Conservation (phyloP, 2,329 filamentous ascomycete species). For the Phyllosticta ampelicida region DNA sequence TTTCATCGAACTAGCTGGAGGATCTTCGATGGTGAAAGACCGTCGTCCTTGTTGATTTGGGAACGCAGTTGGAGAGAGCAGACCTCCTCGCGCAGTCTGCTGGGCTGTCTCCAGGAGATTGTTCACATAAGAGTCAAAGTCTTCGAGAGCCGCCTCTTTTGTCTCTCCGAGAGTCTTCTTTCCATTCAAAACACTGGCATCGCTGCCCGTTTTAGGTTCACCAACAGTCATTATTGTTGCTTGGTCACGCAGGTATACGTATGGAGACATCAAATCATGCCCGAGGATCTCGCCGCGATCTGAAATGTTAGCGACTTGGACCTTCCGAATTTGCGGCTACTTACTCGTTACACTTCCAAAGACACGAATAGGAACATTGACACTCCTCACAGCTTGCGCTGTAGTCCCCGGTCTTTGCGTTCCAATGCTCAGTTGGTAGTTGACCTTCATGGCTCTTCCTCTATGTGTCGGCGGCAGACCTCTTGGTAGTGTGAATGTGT, state of each 20-base stretch:
- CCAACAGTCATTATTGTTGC: constrained; percentile 45
- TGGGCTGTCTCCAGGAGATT: constrained; percentile 27
- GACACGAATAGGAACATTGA: constrained; percentile 86
- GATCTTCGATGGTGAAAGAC: constrained; percentile 47
- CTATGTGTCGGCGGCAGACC: constrained; percentile 86
- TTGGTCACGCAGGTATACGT: constrained; percentile 77
- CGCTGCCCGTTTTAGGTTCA: constrained; percentile 21
- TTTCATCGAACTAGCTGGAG: constrained; percentile 47
- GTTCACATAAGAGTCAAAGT: constrained; percentile 39
- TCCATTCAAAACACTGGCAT: constrained; percentile 12
- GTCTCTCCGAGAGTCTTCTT: constrained; percentile 11
- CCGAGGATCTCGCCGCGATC: constrained; percentile 74
- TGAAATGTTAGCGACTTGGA: constrained; percentile 25
- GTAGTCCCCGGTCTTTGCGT: constrained; percentile 74
- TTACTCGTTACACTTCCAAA: constrained; percentile 78
- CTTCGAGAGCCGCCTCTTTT: constrained; percentile 19
- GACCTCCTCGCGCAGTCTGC: constrained; percentile 28
- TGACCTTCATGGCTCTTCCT: constrained; percentile 87
- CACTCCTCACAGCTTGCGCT: constrained; percentile 69
- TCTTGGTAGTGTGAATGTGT: constrained; percentile 73
- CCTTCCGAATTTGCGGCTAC: constrained; percentile 11
- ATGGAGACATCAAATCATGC: constrained; percentile 89
- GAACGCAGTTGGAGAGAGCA: constrained; percentile 64
- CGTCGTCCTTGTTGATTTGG: constrained; percentile 27
- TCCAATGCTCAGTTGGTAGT: constrained; percentile 82